A percentile compares a stretch with the other conserved stretches of the same genome.
Evolutionary conservation across 345 rosid genomes (phyloP).

Genomic region (Balakata baccata): DNA sequence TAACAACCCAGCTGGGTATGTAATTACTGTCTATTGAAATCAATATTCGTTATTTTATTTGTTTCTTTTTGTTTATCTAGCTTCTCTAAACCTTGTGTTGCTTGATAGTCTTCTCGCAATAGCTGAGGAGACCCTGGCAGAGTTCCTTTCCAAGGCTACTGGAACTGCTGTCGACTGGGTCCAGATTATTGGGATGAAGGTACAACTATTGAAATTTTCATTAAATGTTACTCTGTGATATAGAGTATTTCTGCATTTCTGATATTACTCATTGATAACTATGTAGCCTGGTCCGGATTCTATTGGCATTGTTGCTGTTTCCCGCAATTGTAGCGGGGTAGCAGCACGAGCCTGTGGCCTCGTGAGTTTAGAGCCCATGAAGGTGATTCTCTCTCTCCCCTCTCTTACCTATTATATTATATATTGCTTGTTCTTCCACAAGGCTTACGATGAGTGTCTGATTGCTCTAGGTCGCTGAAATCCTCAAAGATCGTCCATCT

Average conservation of each 20-base stretch:
- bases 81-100: neutral
- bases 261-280: constrained; percentile 7
- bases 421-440: neutral
- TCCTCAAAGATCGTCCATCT: constrained; percentile 93
- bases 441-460: constrained; percentile 15
- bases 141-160: constrained; percentile 93
- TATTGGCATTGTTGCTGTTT: constrained; percentile 97
- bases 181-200: constrained; percentile 99
- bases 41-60: neutral
- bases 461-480: constrained; percentile 62
- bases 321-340: constrained; percentile 93
- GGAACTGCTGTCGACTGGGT: constrained; percentile 99
- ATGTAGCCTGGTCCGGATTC: constrained; percentile 99
- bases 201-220: constrained; percentile 4
- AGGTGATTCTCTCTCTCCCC: constrained; percentile 39
- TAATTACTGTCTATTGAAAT: neutral
- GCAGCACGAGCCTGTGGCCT: constrained; percentile 99
- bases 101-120: constrained; percentile 68
- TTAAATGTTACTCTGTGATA: neutral
- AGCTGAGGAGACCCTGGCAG: constrained; percentile 94
- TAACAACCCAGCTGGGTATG: constrained; percentile 97
- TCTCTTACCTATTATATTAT: neutral
- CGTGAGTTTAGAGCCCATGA: constrained; percentile 95
- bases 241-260: neutral
- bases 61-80: constrained; percentile 1